Conservation (phyloP, 148 eudicot genomes). For the Camellia granthamiana region DNA sequence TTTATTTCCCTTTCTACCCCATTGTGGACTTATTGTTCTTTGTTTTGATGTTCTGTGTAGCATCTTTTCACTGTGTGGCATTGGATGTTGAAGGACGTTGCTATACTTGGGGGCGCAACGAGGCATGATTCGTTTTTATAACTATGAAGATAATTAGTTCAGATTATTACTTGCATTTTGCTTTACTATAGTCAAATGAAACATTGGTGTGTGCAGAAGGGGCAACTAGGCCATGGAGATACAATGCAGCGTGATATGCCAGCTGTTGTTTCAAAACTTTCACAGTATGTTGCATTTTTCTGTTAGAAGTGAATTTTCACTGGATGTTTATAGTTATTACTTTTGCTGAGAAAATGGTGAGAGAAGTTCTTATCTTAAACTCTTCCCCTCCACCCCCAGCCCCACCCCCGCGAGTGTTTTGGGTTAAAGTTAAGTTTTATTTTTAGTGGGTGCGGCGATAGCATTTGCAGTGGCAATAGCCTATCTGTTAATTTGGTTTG, state of each 20-base stretch:
- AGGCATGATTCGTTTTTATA: constrained; percentile 39
- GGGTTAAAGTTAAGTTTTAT: not conserved
- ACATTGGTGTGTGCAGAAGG: constrained; percentile 50
- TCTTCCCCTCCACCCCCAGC: too few relatives aligned
- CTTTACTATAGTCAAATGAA: not conserved
- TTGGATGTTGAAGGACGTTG: constrained; percentile 91
- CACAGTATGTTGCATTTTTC: constrained; percentile 43
- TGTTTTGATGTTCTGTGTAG: constrained; percentile 45
- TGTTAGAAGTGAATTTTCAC: not conserved
- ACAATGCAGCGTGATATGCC: constrained; percentile 80
- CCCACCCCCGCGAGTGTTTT: too few relatives aligned
- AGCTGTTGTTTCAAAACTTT: constrained; percentile 70
- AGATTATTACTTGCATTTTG: not conserved
- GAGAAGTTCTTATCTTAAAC: not conserved
- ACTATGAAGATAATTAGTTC: not conserved
- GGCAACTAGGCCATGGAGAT: constrained; percentile 97
- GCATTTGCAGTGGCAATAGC: not conserved
- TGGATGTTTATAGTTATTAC: not conserved
- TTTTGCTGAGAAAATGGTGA: not conserved
- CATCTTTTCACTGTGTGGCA: constrained; percentile 91
- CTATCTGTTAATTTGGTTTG: not conserved
- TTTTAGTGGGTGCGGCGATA: not conserved
- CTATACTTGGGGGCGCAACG: constrained; percentile 96
- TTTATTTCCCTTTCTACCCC: too few relatives aligned
- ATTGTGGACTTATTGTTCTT: constrained; percentile 2